Base-by-base conservation (phyloP, 2,329 filamentous ascomycete genomes). In the Teratosphaeria epicoccoides region DNA sequence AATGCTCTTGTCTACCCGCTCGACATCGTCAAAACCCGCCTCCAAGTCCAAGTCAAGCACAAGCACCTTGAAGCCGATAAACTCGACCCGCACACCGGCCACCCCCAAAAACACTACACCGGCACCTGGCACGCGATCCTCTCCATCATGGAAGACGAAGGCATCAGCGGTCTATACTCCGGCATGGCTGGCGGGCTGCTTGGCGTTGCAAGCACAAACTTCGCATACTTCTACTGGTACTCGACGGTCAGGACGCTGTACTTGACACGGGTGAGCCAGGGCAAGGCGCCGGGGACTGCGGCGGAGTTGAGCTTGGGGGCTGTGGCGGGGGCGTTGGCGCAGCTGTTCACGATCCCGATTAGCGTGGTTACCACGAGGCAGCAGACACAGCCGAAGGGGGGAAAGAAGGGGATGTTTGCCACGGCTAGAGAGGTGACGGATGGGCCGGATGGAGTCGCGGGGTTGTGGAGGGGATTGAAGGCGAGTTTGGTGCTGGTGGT, bases 221-320 rank as follows among this genome's bases (percentile, higher is more conserved):
- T 98, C 68, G 93, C 93, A 63, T 98, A 98, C 73, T 98, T 98
- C 69, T 98, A 98, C 74, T 97, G 91, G 90, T 97, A 97, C 69
- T 91, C 88, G 4, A 73, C 93, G 24, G 88, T 96, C 26, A 83
- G 93, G 57, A 82, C 82, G 14, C 70, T 95, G 20, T 97, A 97
- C 68, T 71, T 87, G 59, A 71, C 73, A 17, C 77, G 76, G 23
- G 55, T 64, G 9, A 57, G 61, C 28, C 62, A 59, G 7, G 56
- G 53, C 24, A 73, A 72, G 59, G 79, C 79, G 59, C 88, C 89
- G 2, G 84, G 87, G 20, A 97, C 90, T 0, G 80, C 85, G 4
- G 77, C 85, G 44, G 93, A 98, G 71, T 77, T 98, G 52, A 79
- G 83, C 1, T 76, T 98, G 10, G 93, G 93, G 45, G 93, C 93